Evolutionary conservation across 192 early-diverging fungal genomes (phyloP).

Genomic region (Fimicolochytrium jonesii): DNA sequence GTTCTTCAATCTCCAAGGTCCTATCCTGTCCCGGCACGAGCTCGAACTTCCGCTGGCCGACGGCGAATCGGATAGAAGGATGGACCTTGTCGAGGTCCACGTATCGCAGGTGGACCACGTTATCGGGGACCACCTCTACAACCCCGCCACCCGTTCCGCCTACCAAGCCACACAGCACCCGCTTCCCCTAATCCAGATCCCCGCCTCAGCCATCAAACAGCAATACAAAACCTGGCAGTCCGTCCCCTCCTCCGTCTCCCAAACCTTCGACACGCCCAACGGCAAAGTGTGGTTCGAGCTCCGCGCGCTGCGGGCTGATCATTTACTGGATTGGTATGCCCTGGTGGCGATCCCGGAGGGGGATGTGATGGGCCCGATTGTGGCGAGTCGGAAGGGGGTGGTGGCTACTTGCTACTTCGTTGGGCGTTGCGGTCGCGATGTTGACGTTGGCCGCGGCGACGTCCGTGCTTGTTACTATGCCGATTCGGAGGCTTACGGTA

Average conservation of each 20-base stretch:
- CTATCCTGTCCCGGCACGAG: too few species aligned
- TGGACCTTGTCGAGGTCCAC: too few species aligned
- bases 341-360: neutral
- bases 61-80: too few species aligned
- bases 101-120: too few species aligned
- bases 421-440: neutral
- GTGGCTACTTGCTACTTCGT: neutral
- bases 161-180: neutral
- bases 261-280: neutral
- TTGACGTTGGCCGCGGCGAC: neutral
- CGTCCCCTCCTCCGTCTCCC: neutral
- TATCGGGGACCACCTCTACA: too few species aligned
- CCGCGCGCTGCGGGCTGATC: neutral
- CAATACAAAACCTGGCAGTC: neutral
- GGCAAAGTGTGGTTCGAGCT: neutral
- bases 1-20: too few species aligned
- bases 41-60: too few species aligned
- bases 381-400: neutral
- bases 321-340: neutral
- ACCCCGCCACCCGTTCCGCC: too few species aligned
- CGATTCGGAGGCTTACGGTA: neutral
- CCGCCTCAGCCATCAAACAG: neutral
- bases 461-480: neutral
- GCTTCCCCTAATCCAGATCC: neutral
- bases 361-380: slow-evolving; percentile 7